Conservation (phyloP, 1,139 yeast species). For the Lipomyces yarrowii region DNA sequence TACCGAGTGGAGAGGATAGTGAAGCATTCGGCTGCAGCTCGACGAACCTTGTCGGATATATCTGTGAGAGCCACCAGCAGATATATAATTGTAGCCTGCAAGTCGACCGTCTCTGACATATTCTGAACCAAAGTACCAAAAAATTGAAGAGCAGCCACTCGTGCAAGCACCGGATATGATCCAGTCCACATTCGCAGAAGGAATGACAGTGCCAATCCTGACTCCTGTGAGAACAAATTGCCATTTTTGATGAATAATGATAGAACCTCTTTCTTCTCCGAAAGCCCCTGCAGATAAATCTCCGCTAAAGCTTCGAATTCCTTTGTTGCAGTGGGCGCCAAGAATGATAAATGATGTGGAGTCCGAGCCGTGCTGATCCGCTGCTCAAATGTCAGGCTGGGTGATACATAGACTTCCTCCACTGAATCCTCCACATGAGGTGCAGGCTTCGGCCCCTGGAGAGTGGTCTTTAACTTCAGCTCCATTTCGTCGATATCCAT, state of each 20-base stretch:
- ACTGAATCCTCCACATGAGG: constrained; percentile 2
- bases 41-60: constrained; percentile 43
- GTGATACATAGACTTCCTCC: constrained; percentile 15
- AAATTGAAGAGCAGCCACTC: constrained; percentile 38
- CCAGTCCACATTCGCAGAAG: constrained; percentile 41
- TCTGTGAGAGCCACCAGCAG: constrained; percentile 39
- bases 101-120: constrained; percentile 36
- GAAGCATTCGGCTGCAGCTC: constrained; percentile 47
- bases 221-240: constrained; percentile 21
- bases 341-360: constrained; percentile 44
- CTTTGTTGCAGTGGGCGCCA: constrained; percentile 45
- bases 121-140: constrained; percentile 33
- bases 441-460: neutral
- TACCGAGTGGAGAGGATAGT: constrained; percentile 41
- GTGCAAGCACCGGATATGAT: constrained; percentile 39
- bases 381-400: constrained; percentile 9
- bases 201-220: constrained; percentile 42
- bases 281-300: constrained; percentile 41
- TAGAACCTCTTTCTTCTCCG: constrained; percentile 37
- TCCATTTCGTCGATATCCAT: constrained; percentile 30
- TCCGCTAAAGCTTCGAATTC: constrained; percentile 51
- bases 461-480: constrained; percentile 21
- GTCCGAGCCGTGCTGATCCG: constrained; percentile 12
- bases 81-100: constrained; percentile 42
- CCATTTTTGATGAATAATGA: constrained; percentile 37